A percentile compares a stretch with the other conserved stretches of the same genome.
These are phyloP conservation scores for Jaltomata sinuosa DNA, from an alignment of 257 asterid genomes.

Conservation along the genomic window DNA sequence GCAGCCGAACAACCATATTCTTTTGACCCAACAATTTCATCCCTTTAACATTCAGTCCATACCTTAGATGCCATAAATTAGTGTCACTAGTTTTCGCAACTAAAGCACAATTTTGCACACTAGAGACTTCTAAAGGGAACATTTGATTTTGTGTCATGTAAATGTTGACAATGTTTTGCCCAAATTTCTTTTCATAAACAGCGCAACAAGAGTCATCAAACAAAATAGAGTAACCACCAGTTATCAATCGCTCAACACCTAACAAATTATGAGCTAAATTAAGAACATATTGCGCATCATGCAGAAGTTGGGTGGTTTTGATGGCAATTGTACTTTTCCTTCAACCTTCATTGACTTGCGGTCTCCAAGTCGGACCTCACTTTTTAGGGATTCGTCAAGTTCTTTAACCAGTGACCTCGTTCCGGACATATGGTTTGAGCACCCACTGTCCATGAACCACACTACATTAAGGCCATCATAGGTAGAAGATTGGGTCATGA, in stretches of 20 bases:
- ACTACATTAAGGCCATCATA: background rate
- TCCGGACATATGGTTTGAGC: background rate
- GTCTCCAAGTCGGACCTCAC: background rate
- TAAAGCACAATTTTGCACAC: background rate
- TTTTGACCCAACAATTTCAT: background rate
- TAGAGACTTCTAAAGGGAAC: background rate
- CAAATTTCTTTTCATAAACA: background rate
- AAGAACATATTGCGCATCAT: constrained; percentile 2
- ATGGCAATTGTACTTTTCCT: background rate
- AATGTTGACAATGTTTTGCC: background rate
- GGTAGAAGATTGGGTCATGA: background rate
- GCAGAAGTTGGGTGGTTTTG: background rate
- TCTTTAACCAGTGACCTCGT: background rate
- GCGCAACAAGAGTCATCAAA: background rate
- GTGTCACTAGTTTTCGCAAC: background rate
- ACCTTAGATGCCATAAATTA: background rate
- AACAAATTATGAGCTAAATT: background rate
- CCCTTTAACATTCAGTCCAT: background rate
- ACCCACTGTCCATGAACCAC: background rate
- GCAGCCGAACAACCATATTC: background rate
- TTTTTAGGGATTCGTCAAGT: background rate
- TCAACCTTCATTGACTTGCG: background rate
- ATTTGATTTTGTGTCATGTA: background rate
- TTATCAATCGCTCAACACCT: constrained; percentile 12
- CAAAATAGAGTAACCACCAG: background rate